Evolutionary conservation across 805 yeast genomes (phyloP).

Genomic region (Kluyveromyces siamensis): DNA sequence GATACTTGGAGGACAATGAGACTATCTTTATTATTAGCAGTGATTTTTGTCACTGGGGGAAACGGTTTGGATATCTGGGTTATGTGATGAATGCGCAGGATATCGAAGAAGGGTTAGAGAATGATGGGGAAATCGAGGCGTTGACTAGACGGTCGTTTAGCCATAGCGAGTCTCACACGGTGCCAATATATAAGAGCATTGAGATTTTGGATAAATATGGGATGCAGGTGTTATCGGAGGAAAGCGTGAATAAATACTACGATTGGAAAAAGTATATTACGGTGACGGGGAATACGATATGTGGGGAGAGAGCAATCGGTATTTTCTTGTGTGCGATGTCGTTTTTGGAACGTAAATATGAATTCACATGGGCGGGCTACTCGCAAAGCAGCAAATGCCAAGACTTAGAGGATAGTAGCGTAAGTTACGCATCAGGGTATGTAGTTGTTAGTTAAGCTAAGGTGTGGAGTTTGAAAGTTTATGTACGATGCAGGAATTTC

Average conservation of each 20-base stretch:
- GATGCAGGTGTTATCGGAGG: constrained; percentile 40
- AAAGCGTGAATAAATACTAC: constrained; percentile 44
- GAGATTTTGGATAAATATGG: constrained; percentile 64
- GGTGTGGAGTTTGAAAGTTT: too few relatives aligned
- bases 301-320: constrained; percentile 82
- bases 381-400: constrained; percentile 59
- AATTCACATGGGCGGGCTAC: constrained; percentile 68
- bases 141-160: constrained; percentile 20
- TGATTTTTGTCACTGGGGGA: constrained; percentile 95
- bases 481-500: too few relatives aligned
- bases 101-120: constrained; percentile 23
- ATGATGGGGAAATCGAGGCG: constrained; percentile 25
- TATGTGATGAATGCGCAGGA: constrained; percentile 32
- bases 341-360: constrained; percentile 11
- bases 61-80: constrained; percentile 48
- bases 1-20: constrained; percentile 47
- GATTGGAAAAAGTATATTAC: constrained; percentile 62
- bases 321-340: constrained; percentile 45
- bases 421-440: constrained; percentile 84
- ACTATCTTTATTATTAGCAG: constrained; percentile 68
- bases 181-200: constrained; percentile 63
- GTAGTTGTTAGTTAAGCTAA: not conserved
- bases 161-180: constrained; percentile 13
- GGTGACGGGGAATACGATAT: constrained; percentile 77
- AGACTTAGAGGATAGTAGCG: constrained; percentile 56